Evolutionary conservation across 2,329 filamentous ascomycete genomes (phyloP), one percentile per base, ranked within the genome.

Genomic region (Fusarium praegraminearum): DNA sequence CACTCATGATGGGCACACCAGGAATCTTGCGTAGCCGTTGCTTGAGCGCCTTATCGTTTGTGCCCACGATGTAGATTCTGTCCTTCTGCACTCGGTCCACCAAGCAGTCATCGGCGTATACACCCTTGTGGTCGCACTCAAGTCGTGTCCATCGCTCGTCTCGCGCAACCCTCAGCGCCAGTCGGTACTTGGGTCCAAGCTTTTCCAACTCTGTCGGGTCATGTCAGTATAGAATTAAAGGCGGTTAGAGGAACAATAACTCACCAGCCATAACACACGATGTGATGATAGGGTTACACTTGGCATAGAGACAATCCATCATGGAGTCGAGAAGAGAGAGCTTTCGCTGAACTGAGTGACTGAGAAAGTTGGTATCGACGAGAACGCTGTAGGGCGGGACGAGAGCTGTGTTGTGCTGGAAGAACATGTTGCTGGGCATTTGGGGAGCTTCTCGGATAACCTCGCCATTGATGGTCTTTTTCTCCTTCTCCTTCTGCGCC

Each of bases 251-350:
- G 15, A 40, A n/a, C 26, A 52, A 20, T 12, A 52, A 52, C 49
- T 6, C 41, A 52, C 49, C 49, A 18, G 49, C 49, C 90, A 56
- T 56, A 43, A 63, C 61, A 62, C 92, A 86, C 63, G 76, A 83
- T 3, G 94, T 97, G 71, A 98, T 94, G 70, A 96, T 91, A 20
- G 94, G 93, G 24, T 90, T 93, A 78, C 93, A 96, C 76, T 97
- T 97, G 20, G 95, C 95, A 78, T 94, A 97, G 7, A 99, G 86
- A 56, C 93, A 92, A 79, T 98, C 94, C 93, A 98, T 97, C 84
- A 98, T 93, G 5, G 91, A 90, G 65, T 95, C 91, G 22, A 97
- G 86, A 15, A 98, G 83, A 35, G 94, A 93, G 22, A 98, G 88
- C 82, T 99, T 98, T 72, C 91, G 89, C 80, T 94, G 92, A 3